Conservation (phyloP, 495 filamentous ascomycete genomes). For the Podospora appendiculata region DNA sequence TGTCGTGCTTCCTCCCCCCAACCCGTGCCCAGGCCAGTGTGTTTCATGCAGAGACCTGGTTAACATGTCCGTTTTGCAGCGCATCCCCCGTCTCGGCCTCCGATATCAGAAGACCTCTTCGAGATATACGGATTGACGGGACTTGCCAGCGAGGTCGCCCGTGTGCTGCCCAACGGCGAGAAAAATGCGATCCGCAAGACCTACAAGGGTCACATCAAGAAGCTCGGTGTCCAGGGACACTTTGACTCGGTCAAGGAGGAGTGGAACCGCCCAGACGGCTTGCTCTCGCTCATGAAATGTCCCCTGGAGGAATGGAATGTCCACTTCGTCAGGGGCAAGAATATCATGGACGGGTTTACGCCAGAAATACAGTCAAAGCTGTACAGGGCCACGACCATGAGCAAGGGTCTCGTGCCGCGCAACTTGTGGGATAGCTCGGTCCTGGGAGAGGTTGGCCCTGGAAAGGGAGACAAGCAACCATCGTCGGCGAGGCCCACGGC, state of each 20-base stretch:
- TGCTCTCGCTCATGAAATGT: slow-evolving; percentile 38
- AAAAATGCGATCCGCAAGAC: slow-evolving; percentile 52
- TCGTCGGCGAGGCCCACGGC: slow-evolving; percentile 35
- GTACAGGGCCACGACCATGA: slow-evolving; percentile 39
- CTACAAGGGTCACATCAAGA: slow-evolving; percentile 52
- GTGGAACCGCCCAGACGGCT: slow-evolving; percentile 21
- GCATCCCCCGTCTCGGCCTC: slow-evolving; percentile 31
- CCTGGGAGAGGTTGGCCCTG: slow-evolving; percentile 36
- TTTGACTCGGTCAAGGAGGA: slow-evolving; percentile 46
- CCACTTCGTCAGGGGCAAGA: slow-evolving; percentile 41
- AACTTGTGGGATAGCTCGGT: slow-evolving; percentile 42
- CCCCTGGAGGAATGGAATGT: slow-evolving; percentile 51
- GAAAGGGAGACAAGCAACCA: slow-evolving; percentile 27
- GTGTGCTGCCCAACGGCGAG: slow-evolving; percentile 45
- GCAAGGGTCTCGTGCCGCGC: slow-evolving; percentile 39
- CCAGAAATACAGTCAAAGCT: slow-evolving; percentile 24
- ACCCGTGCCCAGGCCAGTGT: not conserved
- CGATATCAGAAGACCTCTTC: slow-evolving; percentile 43
- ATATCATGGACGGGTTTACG: slow-evolving; percentile 46
- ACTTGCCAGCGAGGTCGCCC: slow-evolving; percentile 45
- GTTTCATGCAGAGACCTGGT: slow-evolving; percentile 29
- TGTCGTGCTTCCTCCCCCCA: not conserved
- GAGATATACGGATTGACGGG: slow-evolving; percentile 39
- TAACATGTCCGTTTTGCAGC: slow-evolving; percentile 44
- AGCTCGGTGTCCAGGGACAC: slow-evolving; percentile 42